Evolutionary conservation across 2,329 filamentous ascomycete genomes (phyloP).

Genomic region (Pestalotiopsis sp.): DNA sequence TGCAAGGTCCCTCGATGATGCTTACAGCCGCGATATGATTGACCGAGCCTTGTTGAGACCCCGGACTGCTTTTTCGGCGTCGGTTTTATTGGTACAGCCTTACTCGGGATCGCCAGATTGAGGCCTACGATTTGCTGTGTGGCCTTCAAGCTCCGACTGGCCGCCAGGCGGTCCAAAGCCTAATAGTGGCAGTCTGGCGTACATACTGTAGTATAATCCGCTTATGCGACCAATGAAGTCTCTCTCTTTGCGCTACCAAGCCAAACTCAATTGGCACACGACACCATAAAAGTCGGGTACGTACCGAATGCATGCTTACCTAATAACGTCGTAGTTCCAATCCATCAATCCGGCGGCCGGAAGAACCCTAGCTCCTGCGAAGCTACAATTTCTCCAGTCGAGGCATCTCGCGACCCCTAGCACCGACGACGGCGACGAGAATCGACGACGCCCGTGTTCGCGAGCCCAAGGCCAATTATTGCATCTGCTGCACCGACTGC

Average conservation of each 20-base stretch:
- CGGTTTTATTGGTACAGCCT: background rate
- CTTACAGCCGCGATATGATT: background rate
- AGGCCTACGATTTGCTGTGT: no score
- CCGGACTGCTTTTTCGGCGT: no score
- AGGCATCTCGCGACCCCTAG: background rate
- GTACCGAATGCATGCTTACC: background rate
- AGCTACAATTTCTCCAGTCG: constrained; percentile 11
- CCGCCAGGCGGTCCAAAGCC: no score
- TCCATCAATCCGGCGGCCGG: constrained; percentile 4
- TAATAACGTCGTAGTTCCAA: background rate
- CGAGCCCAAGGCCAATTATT: background rate
- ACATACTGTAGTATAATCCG: no score
- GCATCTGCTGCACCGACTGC: background rate
- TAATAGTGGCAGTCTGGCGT: no score
- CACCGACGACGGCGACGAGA: background rate
- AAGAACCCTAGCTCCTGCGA: constrained; percentile 14
- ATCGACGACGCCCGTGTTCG: background rate
- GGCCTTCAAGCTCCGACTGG: no score
- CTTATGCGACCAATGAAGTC: background rate
- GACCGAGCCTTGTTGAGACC: background rate
- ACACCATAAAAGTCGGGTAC: background rate
- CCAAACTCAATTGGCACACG: background rate
- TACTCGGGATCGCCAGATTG: no score
- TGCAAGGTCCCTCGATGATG: background rate
- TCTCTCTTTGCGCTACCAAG: background rate